phyloP scores from a whole-genome alignment of 1,284 basidiomycete species.

The Termitomyces sp. region DNA sequence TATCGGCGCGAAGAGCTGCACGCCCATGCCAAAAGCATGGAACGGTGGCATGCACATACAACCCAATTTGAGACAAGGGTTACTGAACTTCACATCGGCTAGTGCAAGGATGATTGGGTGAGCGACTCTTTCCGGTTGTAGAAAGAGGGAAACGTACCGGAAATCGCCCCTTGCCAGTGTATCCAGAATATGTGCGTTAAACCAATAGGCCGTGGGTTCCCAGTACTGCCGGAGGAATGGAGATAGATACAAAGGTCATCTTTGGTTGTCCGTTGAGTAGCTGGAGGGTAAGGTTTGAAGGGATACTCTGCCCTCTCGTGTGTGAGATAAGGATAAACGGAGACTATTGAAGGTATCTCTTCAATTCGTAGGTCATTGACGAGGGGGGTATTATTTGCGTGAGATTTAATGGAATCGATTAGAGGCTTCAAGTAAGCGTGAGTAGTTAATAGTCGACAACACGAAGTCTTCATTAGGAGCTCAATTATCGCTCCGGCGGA shows the following conservation, averaged over 20 bases:
- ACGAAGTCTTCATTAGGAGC: slow-evolving; percentile 26
- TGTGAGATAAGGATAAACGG: slow-evolving; percentile 28
- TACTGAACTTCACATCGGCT: background rate
- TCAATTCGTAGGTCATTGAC: slow-evolving; percentile 16
- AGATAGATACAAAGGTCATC: slow-evolving; percentile 25
- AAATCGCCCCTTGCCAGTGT: background rate
- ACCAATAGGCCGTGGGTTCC: slow-evolving; percentile 31
- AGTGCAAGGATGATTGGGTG: background rate
- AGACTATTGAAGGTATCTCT: slow-evolving; percentile 25
- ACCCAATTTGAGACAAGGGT: slow-evolving; percentile 14
- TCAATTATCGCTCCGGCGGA: slow-evolving; percentile 24
- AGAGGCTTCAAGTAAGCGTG: slow-evolving; percentile 19
- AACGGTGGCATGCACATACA: slow-evolving; percentile 26
- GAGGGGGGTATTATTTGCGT: background rate
- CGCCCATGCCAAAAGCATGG: slow-evolving; percentile 21
- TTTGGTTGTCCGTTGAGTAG: slow-evolving; percentile 15
- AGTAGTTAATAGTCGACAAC: slow-evolving; percentile 27
- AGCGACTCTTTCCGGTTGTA: background rate
- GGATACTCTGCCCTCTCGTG: slow-evolving; percentile 20
- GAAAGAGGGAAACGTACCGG: background rate
- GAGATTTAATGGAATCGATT: slow-evolving; percentile 20
- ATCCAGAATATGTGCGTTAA: background rate
- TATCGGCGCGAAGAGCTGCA: slow-evolving; percentile 20
- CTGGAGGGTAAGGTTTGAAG: slow-evolving; percentile 25
- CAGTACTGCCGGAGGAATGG: slow-evolving; percentile 35